Percentiles rank a stretch among this genome's conserved stretches.
phyloP scores from a whole-genome alignment of 192 early-diverging fungal genomes.

The Pecoramyces ruminantium region DNA sequence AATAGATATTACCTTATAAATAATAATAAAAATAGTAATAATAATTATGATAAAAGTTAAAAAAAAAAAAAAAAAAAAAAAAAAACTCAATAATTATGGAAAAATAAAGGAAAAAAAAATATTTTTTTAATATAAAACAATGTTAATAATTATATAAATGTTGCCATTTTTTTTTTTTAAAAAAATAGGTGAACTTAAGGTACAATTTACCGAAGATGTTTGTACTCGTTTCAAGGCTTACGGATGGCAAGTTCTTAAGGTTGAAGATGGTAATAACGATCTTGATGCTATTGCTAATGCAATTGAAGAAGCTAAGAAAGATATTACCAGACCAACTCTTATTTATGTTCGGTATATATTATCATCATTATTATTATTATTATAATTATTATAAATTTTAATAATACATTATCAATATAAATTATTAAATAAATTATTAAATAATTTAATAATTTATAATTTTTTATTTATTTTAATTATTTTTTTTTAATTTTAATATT shows the following conservation, averaged over 20 bases:
- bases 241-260: constrained; percentile 50
- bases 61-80: too few species aligned
- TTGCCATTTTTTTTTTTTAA: too few species aligned
- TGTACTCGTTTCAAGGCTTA: constrained; percentile 74
- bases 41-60: too few species aligned
- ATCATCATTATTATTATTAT: not conserved
- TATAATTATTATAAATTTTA: not conserved
- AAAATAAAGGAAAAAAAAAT: too few species aligned
- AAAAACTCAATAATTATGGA: constrained; percentile 4
- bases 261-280: constrained; percentile 71
- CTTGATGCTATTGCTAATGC: constrained; percentile 50
- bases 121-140: too few species aligned
- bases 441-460: too few species aligned
- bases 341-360: constrained; percentile 45
- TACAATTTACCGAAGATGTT: constrained; percentile 85
- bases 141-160: too few species aligned
- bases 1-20: too few species aligned
- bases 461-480: too few species aligned
- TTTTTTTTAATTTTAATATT: not conserved
- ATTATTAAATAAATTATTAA: too few species aligned
- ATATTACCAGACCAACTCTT: constrained; percentile 73
- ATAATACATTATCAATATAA: not conserved
- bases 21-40: too few species aligned
- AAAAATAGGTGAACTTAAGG: constrained; percentile 14
- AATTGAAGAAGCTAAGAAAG: constrained; percentile 62